A percentile compares a stretch with the other conserved stretches of the same genome.
Conservation (phyloP, 2,329 filamentous ascomycete species). For the Paecilomyces variotii region DNA sequence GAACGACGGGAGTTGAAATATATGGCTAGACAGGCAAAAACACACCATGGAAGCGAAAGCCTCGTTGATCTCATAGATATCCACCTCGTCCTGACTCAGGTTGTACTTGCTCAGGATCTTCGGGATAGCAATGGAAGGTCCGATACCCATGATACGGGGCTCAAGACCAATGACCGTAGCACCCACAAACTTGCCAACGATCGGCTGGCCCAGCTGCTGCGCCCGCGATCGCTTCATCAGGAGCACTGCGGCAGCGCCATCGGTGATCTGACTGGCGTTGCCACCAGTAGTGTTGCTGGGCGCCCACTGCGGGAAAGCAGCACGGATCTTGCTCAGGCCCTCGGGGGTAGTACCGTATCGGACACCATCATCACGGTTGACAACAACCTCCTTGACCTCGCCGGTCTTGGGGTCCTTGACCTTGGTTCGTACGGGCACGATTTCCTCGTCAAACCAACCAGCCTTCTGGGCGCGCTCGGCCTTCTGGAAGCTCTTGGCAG, state of each 20-base stretch:
- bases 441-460: slow-evolving; percentile 81
- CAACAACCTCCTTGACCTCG: slow-evolving; percentile 68
- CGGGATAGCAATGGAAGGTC: slow-evolving; percentile 85
- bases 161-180: slow-evolving; percentile 76
- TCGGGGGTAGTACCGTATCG: slow-evolving; percentile 75
- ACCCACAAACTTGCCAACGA: slow-evolving; percentile 82
- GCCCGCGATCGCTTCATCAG: slow-evolving; percentile 87
- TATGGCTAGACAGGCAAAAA: not conserved
- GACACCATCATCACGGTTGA: slow-evolving; percentile 76
- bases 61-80: slow-evolving; percentile 59
- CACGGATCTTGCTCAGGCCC: slow-evolving; percentile 71
- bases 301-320: slow-evolving; percentile 67
- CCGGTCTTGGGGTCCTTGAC: slow-evolving; percentile 82
- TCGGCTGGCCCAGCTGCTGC: slow-evolving; percentile 70
- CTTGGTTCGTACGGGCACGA: slow-evolving; percentile 71
- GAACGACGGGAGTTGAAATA: not conserved
- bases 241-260: slow-evolving; percentile 83
- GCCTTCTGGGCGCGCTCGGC: slow-evolving; percentile 70
- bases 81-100: slow-evolving; percentile 44
- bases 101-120: slow-evolving; percentile 77
- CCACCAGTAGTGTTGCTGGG: slow-evolving; percentile 85
- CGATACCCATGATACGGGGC: slow-evolving; percentile 86
- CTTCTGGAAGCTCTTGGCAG: slow-evolving; percentile 78
- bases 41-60: slow-evolving; percentile 64
- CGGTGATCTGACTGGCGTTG: slow-evolving; percentile 86